Evolutionary conservation across 106 monocot genomes (phyloP).

Genomic region (Dendrobium catenatum): DNA sequence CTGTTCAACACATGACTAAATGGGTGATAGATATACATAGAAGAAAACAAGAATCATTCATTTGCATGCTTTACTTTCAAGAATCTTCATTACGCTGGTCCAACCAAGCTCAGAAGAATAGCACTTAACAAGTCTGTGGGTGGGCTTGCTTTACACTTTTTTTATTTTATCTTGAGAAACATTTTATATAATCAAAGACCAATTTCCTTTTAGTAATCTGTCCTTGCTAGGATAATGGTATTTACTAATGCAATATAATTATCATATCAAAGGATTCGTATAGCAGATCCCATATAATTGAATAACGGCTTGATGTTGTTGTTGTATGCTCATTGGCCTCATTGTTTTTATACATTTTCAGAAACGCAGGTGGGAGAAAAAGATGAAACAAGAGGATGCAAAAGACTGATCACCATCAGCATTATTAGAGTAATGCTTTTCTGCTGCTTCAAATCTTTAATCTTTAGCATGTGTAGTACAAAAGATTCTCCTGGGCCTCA

Average conservation of each 20-base stretch:
- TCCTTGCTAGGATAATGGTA: not conserved
- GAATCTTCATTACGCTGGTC: no score
- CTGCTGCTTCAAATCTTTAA: not conserved
- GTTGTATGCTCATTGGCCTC: not conserved
- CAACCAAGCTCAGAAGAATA: no score
- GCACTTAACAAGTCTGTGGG: no score
- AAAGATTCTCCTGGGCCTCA: not conserved
- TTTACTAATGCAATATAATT: not conserved
- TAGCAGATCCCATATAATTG: no score
- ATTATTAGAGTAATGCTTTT: not conserved
- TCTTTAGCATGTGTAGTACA: not conserved
- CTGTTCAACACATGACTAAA: no score
- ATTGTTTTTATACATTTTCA: constrained; percentile 14
- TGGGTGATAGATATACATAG: no score
- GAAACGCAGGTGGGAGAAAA: constrained; percentile 90
- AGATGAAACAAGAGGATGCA: constrained; percentile 74
- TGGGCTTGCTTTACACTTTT: no score
- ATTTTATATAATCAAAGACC: not conserved
- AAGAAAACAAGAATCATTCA: no score
- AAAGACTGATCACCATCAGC: constrained; percentile 9
- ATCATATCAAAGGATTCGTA: no score
- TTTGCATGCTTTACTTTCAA: no score
- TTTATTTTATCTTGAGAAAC: not conserved
- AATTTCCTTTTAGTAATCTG: not conserved
- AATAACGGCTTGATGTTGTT: not conserved